Conservation (phyloP, 768 basidiomycete genomes). For the Mycena maculata region DNA sequence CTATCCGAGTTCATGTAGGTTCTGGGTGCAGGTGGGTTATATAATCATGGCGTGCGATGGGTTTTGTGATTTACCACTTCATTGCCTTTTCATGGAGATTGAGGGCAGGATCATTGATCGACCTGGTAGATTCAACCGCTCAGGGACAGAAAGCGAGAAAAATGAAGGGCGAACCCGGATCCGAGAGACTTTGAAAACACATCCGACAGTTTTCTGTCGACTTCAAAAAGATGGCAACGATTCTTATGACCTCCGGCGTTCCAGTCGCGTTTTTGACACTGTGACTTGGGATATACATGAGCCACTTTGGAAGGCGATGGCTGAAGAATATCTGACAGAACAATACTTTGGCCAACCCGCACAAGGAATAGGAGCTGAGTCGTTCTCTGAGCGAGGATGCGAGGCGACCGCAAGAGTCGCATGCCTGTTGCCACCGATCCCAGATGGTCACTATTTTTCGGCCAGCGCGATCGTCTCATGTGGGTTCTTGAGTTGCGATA, state of each 20-base stretch:
- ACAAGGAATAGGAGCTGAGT: not conserved
- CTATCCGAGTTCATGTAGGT: not conserved
- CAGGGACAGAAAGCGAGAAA: not conserved
- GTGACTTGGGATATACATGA: not conserved
- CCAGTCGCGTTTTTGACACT: slow-evolving; percentile 13
- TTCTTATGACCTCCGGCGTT: not conserved
- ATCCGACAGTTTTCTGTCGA: slow-evolving; percentile 7
- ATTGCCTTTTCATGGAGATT: not conserved
- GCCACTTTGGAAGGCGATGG: not conserved
- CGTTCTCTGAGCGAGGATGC: slow-evolving; percentile 3
- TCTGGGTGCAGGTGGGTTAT: not conserved
- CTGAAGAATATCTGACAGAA: not conserved
- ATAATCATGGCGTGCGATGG: not conserved
- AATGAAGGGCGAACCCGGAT: not conserved
- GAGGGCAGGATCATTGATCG: not conserved
- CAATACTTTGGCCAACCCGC: slow-evolving; percentile 4
- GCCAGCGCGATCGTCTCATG: not conserved
- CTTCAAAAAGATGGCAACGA: slow-evolving; percentile 2
- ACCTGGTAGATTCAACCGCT: not conserved
- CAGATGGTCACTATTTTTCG: not conserved
- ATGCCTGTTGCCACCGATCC: slow-evolving; percentile 7
- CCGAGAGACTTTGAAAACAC: not conserved
- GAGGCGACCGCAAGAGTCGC: slow-evolving; percentile 5
- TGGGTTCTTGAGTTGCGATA: not conserved
- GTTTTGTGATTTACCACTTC: not conserved